Percentiles rank a stretch among this genome's conserved stretches.
These are phyloP conservation scores for Spongospora subterranea DNA, from an alignment of 208 protist species.

Conservation along the genomic window DNA sequence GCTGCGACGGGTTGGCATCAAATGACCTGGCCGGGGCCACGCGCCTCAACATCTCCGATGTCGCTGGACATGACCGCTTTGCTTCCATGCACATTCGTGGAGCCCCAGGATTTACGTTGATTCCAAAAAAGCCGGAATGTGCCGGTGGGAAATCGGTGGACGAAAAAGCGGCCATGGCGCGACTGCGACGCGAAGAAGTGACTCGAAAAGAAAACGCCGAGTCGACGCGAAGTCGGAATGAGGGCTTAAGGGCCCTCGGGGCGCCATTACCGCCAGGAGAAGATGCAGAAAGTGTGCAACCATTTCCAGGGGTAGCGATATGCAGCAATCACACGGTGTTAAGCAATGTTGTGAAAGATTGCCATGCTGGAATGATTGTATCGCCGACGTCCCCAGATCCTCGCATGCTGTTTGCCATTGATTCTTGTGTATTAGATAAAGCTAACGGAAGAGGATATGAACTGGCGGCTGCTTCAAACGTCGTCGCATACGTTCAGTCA, in stretches of 20 bases:
- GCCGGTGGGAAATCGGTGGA: not conserved
- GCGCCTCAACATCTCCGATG: conserved; percentile 39
- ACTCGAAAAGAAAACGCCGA: not conserved
- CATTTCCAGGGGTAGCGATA: not conserved
- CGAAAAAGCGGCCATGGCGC: not conserved
- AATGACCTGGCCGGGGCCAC: conserved; percentile 45
- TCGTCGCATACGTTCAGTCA: conserved; percentile 23
- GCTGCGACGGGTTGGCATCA: not conserved
- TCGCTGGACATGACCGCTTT: conserved; percentile 36
- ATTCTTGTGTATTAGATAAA: conserved; percentile 9
- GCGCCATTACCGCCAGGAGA: not conserved
- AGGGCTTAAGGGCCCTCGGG: not conserved
- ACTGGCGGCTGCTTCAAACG: not conserved
- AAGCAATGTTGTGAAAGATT: not conserved
- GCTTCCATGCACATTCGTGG: not conserved
- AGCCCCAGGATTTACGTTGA: not conserved
- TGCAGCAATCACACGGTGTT: not conserved
- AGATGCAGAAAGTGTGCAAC: not conserved
- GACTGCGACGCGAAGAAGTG: not conserved
- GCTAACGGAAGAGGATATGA: not conserved
- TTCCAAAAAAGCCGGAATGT: not conserved
- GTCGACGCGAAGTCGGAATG: not conserved
- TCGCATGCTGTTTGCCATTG: conserved; percentile 41
- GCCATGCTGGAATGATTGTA: conserved; percentile 25
- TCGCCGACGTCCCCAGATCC: not conserved